A percentile compares a stretch with the other conserved stretches of the same genome.
phyloP scores from a whole-genome alignment of 2,329 filamentous ascomycete species.

The Xylariaceae sp. region DNA sequence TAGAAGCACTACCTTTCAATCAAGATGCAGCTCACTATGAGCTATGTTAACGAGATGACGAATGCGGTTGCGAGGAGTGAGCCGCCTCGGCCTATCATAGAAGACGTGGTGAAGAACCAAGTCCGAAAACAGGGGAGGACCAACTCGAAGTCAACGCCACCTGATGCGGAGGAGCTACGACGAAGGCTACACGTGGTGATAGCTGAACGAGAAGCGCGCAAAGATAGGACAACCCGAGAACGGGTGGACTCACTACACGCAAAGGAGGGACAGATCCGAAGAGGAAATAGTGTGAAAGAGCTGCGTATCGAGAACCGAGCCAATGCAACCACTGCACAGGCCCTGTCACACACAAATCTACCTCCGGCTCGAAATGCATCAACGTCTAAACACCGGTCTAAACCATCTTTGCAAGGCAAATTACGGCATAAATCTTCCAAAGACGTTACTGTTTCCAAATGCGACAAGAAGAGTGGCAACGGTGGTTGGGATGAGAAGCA shows the following conservation, averaged over 20 bases:
- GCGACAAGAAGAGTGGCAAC: not conserved
- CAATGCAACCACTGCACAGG: constrained; percentile 1
- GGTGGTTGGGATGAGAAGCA: constrained; percentile 27
- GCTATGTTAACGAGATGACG: constrained; percentile 10
- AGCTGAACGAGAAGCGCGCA: constrained; percentile 43
- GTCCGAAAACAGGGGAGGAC: constrained; percentile 10
- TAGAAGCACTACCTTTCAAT: too few relatives aligned
- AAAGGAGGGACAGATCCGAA: constrained; percentile 11
- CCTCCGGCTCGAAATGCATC: not conserved
- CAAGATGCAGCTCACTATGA: constrained; percentile 14
- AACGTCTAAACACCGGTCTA: constrained; percentile 7
- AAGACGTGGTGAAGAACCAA: constrained; percentile 3
- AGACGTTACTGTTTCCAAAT: not conserved
- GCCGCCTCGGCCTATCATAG: constrained; percentile 6
- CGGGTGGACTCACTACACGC: constrained; percentile 22
- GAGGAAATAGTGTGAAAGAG: constrained; percentile 10
- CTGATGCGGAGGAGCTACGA: constrained; percentile 54
- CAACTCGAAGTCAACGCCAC: constrained; percentile 30
- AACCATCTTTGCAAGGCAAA: constrained; percentile 19
- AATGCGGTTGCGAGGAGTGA: constrained; percentile 2
- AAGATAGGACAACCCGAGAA: constrained; percentile 33
- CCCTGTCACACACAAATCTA: not conserved
- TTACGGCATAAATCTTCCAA: constrained; percentile 17
- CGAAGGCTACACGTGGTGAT: constrained; percentile 49
- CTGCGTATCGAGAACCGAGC: constrained; percentile 4